Conservation (phyloP, 306 rosid genomes). For the Ceratonia siliqua region DNA sequence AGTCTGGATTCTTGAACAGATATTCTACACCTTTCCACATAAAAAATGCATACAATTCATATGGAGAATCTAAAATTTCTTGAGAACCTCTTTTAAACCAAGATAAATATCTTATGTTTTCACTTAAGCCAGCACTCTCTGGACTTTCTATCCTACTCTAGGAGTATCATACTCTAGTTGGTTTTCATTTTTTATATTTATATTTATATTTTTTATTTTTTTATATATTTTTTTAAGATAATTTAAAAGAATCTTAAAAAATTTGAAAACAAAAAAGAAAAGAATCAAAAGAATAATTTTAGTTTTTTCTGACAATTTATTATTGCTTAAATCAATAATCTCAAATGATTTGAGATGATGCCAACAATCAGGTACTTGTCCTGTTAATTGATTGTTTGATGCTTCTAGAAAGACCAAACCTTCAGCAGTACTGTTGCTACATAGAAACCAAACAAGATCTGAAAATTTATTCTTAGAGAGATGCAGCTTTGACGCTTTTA, state of each 20-base stretch:
- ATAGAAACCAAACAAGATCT: not conserved
- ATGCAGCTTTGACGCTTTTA: not conserved
- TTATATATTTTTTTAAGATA: no score
- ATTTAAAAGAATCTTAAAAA: no score
- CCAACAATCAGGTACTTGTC: not conserved
- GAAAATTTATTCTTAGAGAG: not conserved
- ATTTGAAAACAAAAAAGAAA: no score
- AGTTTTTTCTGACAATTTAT: not conserved
- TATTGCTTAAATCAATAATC: not conserved
- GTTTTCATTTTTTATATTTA: no score
- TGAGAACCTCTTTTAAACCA: no score
- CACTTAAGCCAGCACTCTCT: not conserved
- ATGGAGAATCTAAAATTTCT: rapidly evolving
- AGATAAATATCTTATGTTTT: not conserved
- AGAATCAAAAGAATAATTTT: no score
- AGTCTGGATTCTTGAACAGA: not conserved
- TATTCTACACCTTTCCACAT: slow-evolving; percentile 10
- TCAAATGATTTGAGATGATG: not conserved
- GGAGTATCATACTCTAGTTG: no score
- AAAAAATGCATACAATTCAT: not conserved
- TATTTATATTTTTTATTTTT: no score
- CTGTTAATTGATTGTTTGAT: not conserved
- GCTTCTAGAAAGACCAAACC: not conserved
- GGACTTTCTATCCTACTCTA: no score
- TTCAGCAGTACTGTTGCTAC: not conserved